phyloP scores from a whole-genome alignment of 2,329 filamentous ascomycete species.

The Hypomyces perniciosus region DNA sequence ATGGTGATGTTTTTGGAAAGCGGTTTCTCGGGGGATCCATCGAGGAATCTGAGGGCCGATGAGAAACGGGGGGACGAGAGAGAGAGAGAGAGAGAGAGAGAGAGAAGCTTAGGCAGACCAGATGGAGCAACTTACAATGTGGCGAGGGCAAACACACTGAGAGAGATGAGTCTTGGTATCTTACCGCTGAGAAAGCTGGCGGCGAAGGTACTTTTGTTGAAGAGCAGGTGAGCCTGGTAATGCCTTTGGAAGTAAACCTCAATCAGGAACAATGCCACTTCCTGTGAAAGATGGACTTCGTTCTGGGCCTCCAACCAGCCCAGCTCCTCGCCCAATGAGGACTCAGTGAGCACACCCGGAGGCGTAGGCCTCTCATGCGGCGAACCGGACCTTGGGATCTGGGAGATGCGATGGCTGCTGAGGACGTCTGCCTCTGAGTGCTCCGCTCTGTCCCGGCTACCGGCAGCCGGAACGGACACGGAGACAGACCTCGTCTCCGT shows the following conservation, averaged over 20 bases:
- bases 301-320: neutral
- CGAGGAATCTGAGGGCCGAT: neutral
- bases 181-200: neutral
- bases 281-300: neutral
- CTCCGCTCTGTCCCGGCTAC: neutral
- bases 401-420: neutral
- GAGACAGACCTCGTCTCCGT: too few species aligned
- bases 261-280: neutral
- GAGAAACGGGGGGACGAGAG: neutral
- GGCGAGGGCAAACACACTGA: neutral
- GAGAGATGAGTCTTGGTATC: neutral
- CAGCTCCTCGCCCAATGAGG: neutral
- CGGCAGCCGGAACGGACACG: neutral
- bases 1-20: neutral
- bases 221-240: neutral
- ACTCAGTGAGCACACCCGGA: neutral
- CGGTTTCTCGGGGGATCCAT: neutral
- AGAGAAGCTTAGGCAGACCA: neutral
- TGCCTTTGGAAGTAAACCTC: neutral
- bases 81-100: neutral
- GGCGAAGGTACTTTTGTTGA: neutral
- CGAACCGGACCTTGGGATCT: neutral
- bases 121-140: neutral
- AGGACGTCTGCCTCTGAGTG: neutral
- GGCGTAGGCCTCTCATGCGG: neutral